A percentile compares a stretch with the other conserved stretches of the same genome.
These are phyloP conservation scores for Huntiella savannae DNA, from an alignment of 2,329 filamentous ascomycete genomes.

Conservation along the genomic window DNA sequence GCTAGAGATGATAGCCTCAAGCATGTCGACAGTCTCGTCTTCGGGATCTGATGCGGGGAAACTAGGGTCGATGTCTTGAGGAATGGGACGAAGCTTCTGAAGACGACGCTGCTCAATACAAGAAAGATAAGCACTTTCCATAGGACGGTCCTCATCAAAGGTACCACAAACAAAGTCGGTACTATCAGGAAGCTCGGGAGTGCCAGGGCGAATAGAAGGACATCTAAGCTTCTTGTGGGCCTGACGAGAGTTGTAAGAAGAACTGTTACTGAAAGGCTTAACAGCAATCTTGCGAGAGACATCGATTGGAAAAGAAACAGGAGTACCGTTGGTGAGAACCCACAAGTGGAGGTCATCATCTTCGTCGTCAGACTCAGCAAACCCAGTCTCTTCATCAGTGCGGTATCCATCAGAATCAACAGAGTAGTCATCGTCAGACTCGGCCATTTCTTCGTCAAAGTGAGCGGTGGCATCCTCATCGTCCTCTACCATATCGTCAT, in stretches of 20 bases:
- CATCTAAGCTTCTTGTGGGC: constrained; percentile 19
- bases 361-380: constrained; percentile 48
- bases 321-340: constrained; percentile 28
- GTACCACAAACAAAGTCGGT: constrained; percentile 99
- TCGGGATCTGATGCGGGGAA: constrained; percentile 92
- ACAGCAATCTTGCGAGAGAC: not conserved
- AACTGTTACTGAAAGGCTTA: constrained; percentile 28
- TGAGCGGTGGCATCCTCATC: constrained; percentile 30
- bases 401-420: constrained; percentile 50
- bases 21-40: constrained; percentile 55
- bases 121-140: constrained; percentile 86
- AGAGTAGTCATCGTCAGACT: constrained; percentile 31
- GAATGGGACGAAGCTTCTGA: constrained; percentile 62
- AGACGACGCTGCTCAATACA: constrained; percentile 65
- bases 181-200: constrained; percentile 80
- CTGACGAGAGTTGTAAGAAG: constrained; percentile 34
- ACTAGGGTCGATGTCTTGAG: constrained; percentile 95
- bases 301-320: constrained; percentile 5
- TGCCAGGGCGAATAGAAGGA: constrained; percentile 42
- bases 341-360: constrained; percentile 43
- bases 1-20: constrained; percentile 22
- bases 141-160: constrained; percentile 77
- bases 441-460: constrained; percentile 34
- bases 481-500: constrained; percentile 30
- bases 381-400: constrained; percentile 51